Base-by-base conservation (phyloP, 805 yeast species). In the Saccharomycopsis babjevae region DNA sequence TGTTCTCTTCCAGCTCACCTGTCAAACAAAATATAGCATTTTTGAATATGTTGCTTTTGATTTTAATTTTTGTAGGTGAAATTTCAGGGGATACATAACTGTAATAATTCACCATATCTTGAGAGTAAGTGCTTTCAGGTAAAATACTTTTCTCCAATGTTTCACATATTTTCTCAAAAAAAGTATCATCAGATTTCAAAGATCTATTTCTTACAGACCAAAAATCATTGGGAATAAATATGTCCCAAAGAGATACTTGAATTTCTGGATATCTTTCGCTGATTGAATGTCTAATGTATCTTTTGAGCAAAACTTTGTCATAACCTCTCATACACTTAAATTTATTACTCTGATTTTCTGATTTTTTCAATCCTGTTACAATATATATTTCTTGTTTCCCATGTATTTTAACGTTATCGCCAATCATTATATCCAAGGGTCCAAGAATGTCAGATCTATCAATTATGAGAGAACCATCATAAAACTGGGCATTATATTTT, bases 301-400 rank as follows among this genome's bases (percentile, higher is more conserved):
- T 72, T 62, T 67, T 73, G 6, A 76, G 70, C 63, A 73, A 71
- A 1, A 83, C 79, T 0, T 76, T 72, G 67, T 84, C 83, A 66
- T 74, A 85, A 0, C 91, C 91, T 64, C 90, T 73, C 61, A 83
- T 74, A 67, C 90, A 85, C 57, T 76, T 70, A 6, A 85, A 76
- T 18, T 69, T 66, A 8, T 62, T 64, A 7, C 69, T 67, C 1
- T 66, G 61, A 3, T 58, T 10, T 10, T 54, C 57, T 1, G 57
- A 39, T 15, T 62, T 63, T 36, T 52, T 59, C 40, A 85, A 68
- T 0, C 84, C 88, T 1, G 78, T 74, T 2, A 85, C 81, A 5
- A 63, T 59, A 66, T 76, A 82, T 6, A 68, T 68, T 7, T 69
- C 67, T 1, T 69, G 66, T 25, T 64, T 67, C 18, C 73, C 71